phyloP scores from a whole-genome alignment of 164 flowering plant genomes.

The Sedum album region DNA sequence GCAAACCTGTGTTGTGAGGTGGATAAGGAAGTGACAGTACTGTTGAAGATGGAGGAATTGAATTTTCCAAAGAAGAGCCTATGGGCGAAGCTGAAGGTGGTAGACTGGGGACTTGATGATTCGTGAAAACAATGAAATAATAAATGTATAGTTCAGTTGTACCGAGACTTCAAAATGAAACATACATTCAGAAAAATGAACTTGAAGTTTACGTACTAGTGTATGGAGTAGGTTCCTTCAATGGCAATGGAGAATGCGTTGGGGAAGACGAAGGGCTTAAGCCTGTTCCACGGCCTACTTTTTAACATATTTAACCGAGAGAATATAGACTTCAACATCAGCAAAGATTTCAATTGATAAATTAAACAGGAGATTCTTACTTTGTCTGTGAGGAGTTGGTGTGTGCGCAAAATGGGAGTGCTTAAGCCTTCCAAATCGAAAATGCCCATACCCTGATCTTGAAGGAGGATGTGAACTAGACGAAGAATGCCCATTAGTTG shows the following conservation, averaged over 20 bases:
- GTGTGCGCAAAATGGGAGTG: not conserved
- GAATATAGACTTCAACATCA: not conserved
- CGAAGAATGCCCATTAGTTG: not conserved
- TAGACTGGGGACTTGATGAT: not conserved
- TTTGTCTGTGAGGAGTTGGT: not conserved
- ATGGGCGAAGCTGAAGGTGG: not conserved
- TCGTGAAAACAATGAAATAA: not conserved
- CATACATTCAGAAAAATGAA: not conserved
- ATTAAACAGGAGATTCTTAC: not conserved
- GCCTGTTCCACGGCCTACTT: not conserved
- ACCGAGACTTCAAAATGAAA: not conserved
- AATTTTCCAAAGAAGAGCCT: not conserved
- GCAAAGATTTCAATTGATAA: not conserved
- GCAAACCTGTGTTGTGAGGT: not conserved
- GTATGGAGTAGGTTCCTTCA: not conserved
- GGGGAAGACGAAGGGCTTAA: not conserved
- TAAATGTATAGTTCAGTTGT: not conserved
- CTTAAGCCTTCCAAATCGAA: not conserved
- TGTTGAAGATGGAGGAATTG: not conserved
- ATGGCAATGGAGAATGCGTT: not conserved
- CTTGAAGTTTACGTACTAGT: not conserved
- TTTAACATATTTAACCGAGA: not conserved
- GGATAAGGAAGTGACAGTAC: not conserved
- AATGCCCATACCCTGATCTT: not conserved
- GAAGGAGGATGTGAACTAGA: not conserved